phyloP scores from a whole-genome alignment of 164 flowering plant species.

The Piper betle region DNA sequence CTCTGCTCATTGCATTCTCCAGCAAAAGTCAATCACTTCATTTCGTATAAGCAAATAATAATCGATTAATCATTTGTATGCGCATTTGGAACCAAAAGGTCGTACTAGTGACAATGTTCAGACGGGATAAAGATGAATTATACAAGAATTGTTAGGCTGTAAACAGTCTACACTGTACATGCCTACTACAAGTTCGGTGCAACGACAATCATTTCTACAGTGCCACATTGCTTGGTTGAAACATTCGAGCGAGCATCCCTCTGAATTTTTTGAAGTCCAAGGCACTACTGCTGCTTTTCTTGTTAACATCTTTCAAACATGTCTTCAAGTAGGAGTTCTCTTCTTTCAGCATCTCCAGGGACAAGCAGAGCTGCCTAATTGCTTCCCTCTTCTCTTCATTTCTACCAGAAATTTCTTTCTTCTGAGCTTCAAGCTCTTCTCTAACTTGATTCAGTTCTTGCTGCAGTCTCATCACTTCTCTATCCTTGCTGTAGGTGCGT shows the following conservation, averaged over 20 bases:
- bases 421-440: slow-evolving; percentile 40
- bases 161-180: neutral
- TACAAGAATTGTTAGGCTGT: no score
- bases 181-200: no score
- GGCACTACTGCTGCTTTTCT: slow-evolving; percentile 18
- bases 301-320: slow-evolving; percentile 12
- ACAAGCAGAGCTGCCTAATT: slow-evolving; percentile 62
- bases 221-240: slow-evolving; percentile 6
- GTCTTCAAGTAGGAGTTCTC: slow-evolving; percentile 41
- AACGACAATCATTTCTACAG: neutral
- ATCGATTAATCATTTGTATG: no score
- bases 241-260: slow-evolving; percentile 18
- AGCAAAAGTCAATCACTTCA: no score
- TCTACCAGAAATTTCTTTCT: slow-evolving; percentile 37
- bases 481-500: no score
- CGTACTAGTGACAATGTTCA: no score
- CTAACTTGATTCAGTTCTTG: slow-evolving; percentile 44
- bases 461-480: slow-evolving; percentile 25
- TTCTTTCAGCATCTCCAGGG: slow-evolving; percentile 49
- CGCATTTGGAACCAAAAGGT: no score
- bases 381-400: slow-evolving; percentile 90
- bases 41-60: no score
- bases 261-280: slow-evolving; percentile 27
- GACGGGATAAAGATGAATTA: no score
- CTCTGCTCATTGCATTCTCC: no score